A percentile compares a stretch with the other conserved stretches of the same genome.
Conservation (phyloP, 2,329 filamentous ascomycete species). For the Xylariaceae sp. region DNA sequence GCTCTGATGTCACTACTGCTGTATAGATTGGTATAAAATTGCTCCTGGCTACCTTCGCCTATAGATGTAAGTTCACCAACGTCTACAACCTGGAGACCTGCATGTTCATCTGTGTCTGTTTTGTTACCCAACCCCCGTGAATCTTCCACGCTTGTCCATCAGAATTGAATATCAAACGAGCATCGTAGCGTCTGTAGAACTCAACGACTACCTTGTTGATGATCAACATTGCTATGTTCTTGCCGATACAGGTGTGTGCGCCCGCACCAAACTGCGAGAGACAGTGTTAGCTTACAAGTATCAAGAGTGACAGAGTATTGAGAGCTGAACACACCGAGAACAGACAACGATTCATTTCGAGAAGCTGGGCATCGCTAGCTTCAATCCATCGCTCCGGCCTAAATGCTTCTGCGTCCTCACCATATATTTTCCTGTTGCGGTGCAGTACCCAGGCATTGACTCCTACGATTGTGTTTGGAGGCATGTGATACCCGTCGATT, state of each 20-base stretch:
- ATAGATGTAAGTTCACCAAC: too few species aligned
- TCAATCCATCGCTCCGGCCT: constrained; percentile 21
- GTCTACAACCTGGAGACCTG: too few species aligned
- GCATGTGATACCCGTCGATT: constrained; percentile 19
- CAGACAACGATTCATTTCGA: neutral
- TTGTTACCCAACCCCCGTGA: constrained; percentile 24
- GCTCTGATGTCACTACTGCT: too few species aligned
- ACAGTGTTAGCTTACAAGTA: neutral
- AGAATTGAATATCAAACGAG: neutral
- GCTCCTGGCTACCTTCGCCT: too few species aligned
- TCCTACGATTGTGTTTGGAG: constrained; percentile 9
- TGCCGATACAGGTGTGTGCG: constrained; percentile 8
- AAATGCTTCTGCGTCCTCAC: constrained; percentile 12
- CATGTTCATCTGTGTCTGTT: constrained; percentile 21
- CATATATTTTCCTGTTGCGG: constrained; percentile 11
- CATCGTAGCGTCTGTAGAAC: constrained; percentile 6
- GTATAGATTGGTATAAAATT: too few species aligned
- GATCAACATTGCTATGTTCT: constrained; percentile 15
- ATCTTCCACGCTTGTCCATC: constrained; percentile 11
- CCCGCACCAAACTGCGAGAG: constrained; percentile 10
- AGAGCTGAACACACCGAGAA: neutral
- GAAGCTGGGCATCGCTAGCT: constrained; percentile 6
- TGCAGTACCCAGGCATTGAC: constrained; percentile 22
- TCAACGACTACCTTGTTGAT: constrained; percentile 9
- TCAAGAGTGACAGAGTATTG: too few species aligned